Evolutionary conservation across 495 filamentous ascomycete species (phyloP).

Genomic region (Cercophora newfieldiana): DNA sequence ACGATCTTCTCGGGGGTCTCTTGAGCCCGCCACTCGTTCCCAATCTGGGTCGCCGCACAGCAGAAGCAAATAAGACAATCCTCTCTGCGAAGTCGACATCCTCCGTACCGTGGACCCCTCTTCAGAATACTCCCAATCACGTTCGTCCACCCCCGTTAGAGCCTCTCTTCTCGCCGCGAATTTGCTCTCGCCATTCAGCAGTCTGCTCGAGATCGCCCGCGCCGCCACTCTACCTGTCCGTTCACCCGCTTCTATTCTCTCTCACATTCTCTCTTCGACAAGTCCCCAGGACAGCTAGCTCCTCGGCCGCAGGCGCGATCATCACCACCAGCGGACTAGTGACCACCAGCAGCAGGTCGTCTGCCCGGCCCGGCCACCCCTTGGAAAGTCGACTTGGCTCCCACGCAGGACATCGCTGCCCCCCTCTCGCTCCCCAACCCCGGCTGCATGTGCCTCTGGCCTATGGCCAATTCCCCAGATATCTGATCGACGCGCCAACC

Average conservation of each 20-base stretch:
- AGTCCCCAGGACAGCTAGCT: not conserved
- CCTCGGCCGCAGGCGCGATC: not conserved
- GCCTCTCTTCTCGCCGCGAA: not conserved
- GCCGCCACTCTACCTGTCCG: not conserved
- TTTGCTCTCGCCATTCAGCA: not conserved
- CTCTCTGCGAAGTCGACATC: conserved; percentile 3
- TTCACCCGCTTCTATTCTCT: too few relatives aligned
- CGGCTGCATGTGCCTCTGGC: conserved; percentile 1
- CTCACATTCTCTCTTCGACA: not conserved
- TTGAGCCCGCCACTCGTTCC: conserved; percentile 17
- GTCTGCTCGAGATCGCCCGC: not conserved
- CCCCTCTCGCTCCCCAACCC: conserved; percentile 3
- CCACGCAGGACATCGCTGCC: not conserved
- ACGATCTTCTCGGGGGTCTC: conserved; percentile 4
- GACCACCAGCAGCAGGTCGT: not conserved
- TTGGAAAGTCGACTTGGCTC: not conserved
- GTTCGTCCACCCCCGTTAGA: not conserved
- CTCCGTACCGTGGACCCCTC: not conserved
- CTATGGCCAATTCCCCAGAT: conserved; percentile 21
- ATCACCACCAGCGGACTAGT: not conserved
- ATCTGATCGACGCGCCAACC: conserved; percentile 28
- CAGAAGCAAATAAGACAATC: conserved; percentile 22
- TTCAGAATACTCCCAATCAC: not conserved
- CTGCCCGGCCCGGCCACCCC: not conserved
- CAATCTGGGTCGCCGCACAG: conserved; percentile 19